A percentile compares a stretch with the other conserved stretches of the same genome.
Evolutionary conservation across 331 rosid genomes (phyloP).

Genomic region (Rosa hybrid): DNA sequence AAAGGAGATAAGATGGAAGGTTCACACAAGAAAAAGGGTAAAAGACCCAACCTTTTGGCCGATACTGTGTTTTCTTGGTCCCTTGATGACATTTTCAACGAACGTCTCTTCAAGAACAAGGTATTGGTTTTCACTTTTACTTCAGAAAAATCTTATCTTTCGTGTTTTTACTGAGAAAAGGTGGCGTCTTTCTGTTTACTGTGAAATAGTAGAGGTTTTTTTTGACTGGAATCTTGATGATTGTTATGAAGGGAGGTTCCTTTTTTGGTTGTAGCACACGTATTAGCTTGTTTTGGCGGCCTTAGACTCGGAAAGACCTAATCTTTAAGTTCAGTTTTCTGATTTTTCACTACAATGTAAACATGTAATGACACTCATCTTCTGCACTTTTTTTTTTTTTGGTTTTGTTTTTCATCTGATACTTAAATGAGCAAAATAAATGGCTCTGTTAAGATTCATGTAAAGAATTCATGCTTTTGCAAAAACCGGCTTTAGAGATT

Average conservation of each 20-base stretch:
- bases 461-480: no score
- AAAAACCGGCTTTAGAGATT: background rate
- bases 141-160: background rate
- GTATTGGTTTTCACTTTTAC: slow-evolving; percentile 24
- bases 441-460: no score
- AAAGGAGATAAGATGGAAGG: slow-evolving; percentile 24
- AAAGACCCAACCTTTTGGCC: slow-evolving; percentile 22
- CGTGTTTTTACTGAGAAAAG: background rate
- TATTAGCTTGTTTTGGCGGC: no score
- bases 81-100: slow-evolving; percentile 43
- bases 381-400: no score
- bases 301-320: no score
- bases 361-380: no score
- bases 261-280: background rate
- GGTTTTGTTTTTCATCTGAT: no score
- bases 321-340: no score
- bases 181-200: background rate
- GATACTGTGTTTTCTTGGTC: slow-evolving; percentile 53
- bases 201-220: background rate
- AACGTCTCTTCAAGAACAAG: slow-evolving; percentile 40
- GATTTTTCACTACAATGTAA: no score
- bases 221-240: background rate
- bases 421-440: no score
- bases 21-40: slow-evolving; percentile 22
- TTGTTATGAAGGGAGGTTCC: background rate